Evolutionary conservation across 129 eudicot species (phyloP).

Genomic region (Flaveria brownii): DNA sequence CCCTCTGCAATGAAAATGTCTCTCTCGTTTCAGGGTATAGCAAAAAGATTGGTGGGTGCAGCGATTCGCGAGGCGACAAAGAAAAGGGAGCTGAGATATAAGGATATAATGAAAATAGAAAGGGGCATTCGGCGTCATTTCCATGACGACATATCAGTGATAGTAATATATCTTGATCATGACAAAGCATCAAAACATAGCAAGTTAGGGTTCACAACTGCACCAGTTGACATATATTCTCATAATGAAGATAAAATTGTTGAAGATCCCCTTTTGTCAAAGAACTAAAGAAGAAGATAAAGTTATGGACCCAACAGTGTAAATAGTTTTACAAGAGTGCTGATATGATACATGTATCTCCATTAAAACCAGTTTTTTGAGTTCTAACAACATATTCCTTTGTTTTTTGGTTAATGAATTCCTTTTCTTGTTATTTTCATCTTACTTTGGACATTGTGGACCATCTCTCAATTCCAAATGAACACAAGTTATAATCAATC

Average conservation of each 20-base stretch:
- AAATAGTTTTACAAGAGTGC: slow-evolving; percentile 30
- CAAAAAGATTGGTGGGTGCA: slow-evolving; percentile 82
- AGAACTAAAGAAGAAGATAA: slow-evolving; percentile 9
- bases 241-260: slow-evolving; percentile 51
- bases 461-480: no score
- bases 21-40: slow-evolving; percentile 67
- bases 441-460: no score
- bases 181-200: slow-evolving; percentile 35
- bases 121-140: slow-evolving; percentile 72
- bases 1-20: background rate
- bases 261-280: slow-evolving; percentile 36
- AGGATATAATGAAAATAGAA: slow-evolving; percentile 67
- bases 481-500: background rate
- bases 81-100: slow-evolving; percentile 81
- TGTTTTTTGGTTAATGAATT: slow-evolving; percentile 36
- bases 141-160: slow-evolving; percentile 88
- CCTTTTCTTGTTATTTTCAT: background rate
- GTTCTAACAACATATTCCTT: slow-evolving; percentile 38
- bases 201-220: slow-evolving; percentile 49
- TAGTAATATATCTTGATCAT: slow-evolving; percentile 77
- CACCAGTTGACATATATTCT: slow-evolving; percentile 77
- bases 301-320: background rate
- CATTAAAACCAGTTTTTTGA: slow-evolving; percentile 13
- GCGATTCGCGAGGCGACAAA: slow-evolving; percentile 82
- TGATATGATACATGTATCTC: slow-evolving; percentile 29